Base-by-base conservation (phyloP, 2,329 filamentous ascomycete genomes). In the Bipolaris victoriae region DNA sequence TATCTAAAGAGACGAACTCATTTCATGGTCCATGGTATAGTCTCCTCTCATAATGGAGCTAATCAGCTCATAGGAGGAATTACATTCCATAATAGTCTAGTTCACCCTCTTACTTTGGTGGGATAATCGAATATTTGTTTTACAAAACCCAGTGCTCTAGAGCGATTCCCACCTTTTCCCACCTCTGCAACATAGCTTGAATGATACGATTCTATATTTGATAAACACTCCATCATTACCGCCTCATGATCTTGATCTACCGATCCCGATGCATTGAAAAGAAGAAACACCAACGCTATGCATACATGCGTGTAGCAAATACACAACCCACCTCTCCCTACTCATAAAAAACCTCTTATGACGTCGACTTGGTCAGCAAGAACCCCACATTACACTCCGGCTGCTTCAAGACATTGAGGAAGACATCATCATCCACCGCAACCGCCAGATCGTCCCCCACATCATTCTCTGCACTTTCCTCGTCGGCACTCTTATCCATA, bases 381-480 rank as follows among this genome's bases (percentile, higher is more conserved):
- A 81, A 86, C 10, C 77, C 76, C 24, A 85, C 77, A 60, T 76
- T 70, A 48, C 71, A 74, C 44, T 75, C 77, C 22, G 75, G 67
- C 58, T 83, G 81, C 59, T 77, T 78, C 45, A 86, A 64, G 20
- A 84, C 77, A 15, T 76, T 74, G 0, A 80, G 70, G 46, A 87
- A 73, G 0, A 83, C 77, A 49, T 81, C 77, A 63, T 86, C 84
- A 52, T 83, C 80, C 36, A 86, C 70, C 4, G 78, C 69, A 29
- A 75, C 55, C 1, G 63, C 71, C 52, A 72, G 58, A 39, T 70
- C 66, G 4, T 74, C 73, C 7, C 68, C 65, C 24, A 64, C 61
- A 6, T 60, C 74, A 18, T 46, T 18, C 9, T 26, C 43, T 6
- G 46, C 40, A 6, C 43, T 49, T 0, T 22, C 37, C 7, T 49